Evolutionary conservation across 2,329 filamentous ascomycete genomes (phyloP).

Genomic region (Fusarium anguioides): DNA sequence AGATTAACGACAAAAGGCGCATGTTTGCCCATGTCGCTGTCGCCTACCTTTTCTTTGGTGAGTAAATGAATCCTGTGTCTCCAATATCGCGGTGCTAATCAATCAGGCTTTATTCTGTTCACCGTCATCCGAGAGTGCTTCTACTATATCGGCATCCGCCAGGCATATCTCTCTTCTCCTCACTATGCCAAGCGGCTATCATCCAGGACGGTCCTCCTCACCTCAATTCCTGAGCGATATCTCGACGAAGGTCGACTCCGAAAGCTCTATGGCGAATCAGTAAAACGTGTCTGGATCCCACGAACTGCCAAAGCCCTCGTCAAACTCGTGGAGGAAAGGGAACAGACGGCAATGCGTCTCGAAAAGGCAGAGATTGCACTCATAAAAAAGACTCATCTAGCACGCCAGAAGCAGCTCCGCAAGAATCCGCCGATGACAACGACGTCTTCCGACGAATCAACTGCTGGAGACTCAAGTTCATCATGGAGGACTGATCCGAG

Average conservation of each 20-base stretch:
- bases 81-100: slow-evolving; percentile 4
- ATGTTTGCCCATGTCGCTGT: slow-evolving; percentile 86
- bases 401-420: slow-evolving; percentile 66
- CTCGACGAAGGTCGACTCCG: slow-evolving; percentile 81
- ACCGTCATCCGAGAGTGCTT: slow-evolving; percentile 88
- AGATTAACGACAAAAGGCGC: slow-evolving; percentile 69
- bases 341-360: slow-evolving; percentile 82
- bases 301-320: slow-evolving; percentile 81
- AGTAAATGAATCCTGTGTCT: not conserved
- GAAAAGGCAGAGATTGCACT: slow-evolving; percentile 89
- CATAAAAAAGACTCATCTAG: slow-evolving; percentile 80
- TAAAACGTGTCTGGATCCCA: slow-evolving; percentile 86
- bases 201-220: slow-evolving; percentile 89
- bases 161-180: slow-evolving; percentile 90
- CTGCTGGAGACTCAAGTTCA: slow-evolving; percentile 19
- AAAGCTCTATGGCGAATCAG: slow-evolving; percentile 82
- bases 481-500: slow-evolving; percentile 24
- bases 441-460: slow-evolving; percentile 21
- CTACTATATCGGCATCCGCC: slow-evolving; percentile 91
- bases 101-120: slow-evolving; percentile 83
- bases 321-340: slow-evolving; percentile 82
- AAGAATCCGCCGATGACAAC: slow-evolving; percentile 1
- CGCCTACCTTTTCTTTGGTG: slow-evolving; percentile 78
- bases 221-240: slow-evolving; percentile 83
- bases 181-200: slow-evolving; percentile 87